Evolutionary conservation across 345 rosid species (phyloP), one percentile per base, ranked within the genome.

Genomic region (Sonneratia alba): DNA sequence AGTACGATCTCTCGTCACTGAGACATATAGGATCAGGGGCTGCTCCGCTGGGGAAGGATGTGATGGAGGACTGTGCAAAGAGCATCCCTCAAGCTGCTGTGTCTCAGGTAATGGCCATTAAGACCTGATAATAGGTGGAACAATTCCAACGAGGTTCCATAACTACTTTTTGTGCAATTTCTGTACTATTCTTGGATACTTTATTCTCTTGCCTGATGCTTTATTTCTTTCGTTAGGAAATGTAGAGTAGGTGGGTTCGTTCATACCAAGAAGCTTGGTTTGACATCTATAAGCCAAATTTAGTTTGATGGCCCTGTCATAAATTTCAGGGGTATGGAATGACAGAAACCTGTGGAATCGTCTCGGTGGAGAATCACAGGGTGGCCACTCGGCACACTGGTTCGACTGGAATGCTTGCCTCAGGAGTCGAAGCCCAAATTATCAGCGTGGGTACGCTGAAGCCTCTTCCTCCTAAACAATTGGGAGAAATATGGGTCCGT

Each of bases 401-500:
- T 71, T 89, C 98, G 15, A 77, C 94, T 62, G 97, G 99, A 79
- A 75, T 49, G 61, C 92, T 95, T 66, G 78, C 27, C 74, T 61
- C 99, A 10, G 90, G 91, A 63, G 71, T 95, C 77, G 96, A 95
- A 82, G 83, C 96, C 9, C 88, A 86, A 71, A 81, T 95, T 72
- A 75, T 95, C 43, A 77, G 88, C 76, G 80, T 83, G 24, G 93
- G 90, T 48, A 77, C 81, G 40, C 80, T 68, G 68, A 89, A 87
- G 80, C 85, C 85, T 75, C 92, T 89, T 64, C 91, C 97, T 77
- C 99, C 96, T 21, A 87, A 74, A 57, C 92, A 90, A 45, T 8
- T 76, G 6, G 98, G 99, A 1, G 99, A 95, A 81, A 82, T 90
- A 36, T 90, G 89, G 92, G 91, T 88, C 77, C 89, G 98, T 66